Evolutionary conservation across 768 basidiomycete genomes (phyloP).

Genomic region (Amylocystis lapponica): DNA sequence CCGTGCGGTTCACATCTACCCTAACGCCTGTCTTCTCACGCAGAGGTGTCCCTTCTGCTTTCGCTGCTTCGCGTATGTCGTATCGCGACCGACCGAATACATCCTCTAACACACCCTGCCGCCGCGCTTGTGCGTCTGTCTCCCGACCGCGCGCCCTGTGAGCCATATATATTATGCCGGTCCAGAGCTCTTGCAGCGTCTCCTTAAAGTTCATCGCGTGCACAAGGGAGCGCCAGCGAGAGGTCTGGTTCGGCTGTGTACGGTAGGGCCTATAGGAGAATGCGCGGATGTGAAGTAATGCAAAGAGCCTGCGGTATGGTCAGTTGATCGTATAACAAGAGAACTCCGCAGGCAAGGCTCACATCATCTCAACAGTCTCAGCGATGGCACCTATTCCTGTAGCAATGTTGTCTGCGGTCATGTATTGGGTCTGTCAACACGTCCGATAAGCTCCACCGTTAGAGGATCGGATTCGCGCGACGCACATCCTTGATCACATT

Average conservation of each 20-base stretch:
- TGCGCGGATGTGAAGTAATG: constrained; percentile 64
- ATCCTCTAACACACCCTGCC: constrained; percentile 33
- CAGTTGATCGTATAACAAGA: background rate
- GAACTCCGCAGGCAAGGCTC: constrained; percentile 16
- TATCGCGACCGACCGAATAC: constrained; percentile 27
- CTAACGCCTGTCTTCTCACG: constrained; percentile 17
- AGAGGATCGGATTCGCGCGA: constrained; percentile 1
- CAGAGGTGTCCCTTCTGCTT: constrained; percentile 1
- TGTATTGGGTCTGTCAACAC: constrained; percentile 47
- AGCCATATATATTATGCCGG: constrained; percentile 52
- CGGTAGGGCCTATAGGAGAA: constrained; percentile 65
- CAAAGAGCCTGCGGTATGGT: constrained; percentile 44
- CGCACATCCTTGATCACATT: constrained; percentile 60
- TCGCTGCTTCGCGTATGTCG: constrained; percentile 11
- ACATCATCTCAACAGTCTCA: constrained; percentile 77
- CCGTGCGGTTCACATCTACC: constrained; percentile 37
- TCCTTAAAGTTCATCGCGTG: constrained; percentile 70
- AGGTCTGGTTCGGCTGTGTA: constrained; percentile 33
- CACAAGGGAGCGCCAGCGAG: constrained; percentile 50
- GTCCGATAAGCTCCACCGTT: background rate
- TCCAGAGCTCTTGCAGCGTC: constrained; percentile 56
- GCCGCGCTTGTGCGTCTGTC: constrained; percentile 39
- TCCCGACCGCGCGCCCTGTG: constrained; percentile 50
- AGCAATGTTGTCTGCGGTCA: constrained; percentile 70
- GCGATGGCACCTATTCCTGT: constrained; percentile 64